These are phyloP conservation scores for Huntiella decipiens DNA, from an alignment of 2,329 filamentous ascomycete genomes.

Conservation along the genomic window DNA sequence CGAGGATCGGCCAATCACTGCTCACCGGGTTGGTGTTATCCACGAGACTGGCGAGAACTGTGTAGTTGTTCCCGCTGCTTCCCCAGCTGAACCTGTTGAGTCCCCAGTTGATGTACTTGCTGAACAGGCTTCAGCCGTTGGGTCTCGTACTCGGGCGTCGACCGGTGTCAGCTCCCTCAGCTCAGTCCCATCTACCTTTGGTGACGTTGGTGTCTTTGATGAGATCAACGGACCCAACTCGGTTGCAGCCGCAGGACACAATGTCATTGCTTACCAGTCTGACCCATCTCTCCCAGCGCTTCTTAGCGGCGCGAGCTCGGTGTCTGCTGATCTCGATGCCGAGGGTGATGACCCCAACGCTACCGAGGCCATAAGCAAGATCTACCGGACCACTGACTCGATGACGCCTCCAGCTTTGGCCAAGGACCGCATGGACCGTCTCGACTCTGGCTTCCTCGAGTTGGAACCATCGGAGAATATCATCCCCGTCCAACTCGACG, in stretches of 20 bases:
- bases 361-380: conserved; percentile 27
- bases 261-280: conserved; percentile 36
- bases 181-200: conserved; percentile 18
- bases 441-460: conserved; percentile 16
- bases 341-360: conserved; percentile 34
- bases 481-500: conserved; percentile 15
- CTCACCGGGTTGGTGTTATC: conserved; percentile 22
- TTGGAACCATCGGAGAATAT: conserved; percentile 15
- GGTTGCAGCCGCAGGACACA: conserved; percentile 18
- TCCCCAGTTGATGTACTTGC: conserved; percentile 4
- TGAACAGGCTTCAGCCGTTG: background rate
- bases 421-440: conserved; percentile 28
- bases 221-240: conserved; percentile 31
- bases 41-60: conserved; percentile 7
- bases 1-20: conserved; percentile 29
- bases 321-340: conserved; percentile 39
- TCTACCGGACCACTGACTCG: conserved; percentile 34
- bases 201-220: conserved; percentile 30
- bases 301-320: conserved; percentile 43
- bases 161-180: conserved; percentile 26
- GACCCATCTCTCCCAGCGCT: conserved; percentile 45
- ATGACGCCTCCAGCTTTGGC: conserved; percentile 32
- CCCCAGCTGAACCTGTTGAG: conserved; percentile 5
- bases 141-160: conserved; percentile 5
- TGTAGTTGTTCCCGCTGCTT: conserved; percentile 1